Evolutionary conservation across 176 grass and related monocot genomes (phyloP), one percentile per base, ranked within the genome.

Genomic region (Stipa capillata): DNA sequence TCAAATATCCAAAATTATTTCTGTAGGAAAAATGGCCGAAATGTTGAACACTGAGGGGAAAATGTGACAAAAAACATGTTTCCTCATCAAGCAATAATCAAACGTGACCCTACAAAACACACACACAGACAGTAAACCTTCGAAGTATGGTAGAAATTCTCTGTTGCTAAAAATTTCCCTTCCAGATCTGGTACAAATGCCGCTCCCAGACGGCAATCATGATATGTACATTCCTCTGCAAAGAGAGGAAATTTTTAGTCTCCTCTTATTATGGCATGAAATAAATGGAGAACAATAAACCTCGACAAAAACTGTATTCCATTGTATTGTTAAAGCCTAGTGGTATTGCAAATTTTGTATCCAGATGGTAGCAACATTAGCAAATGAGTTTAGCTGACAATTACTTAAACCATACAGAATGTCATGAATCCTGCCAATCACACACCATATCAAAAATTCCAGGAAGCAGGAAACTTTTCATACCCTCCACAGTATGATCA

Each of bases 141-240:
- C 28, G 85, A 89, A 34, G 95, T 98, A 64, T 98, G 65, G 76
- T 87, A 92, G 81, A 98, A 98, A 74, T 98, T 97, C 77, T 98
- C 95, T 28, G 92, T 98, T 43, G 95, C 95, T 44, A 94, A 80
- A 78, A 94, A 94, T 50, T 79, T 93, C 56, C 92, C 95, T 40
- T 89, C 59, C 8, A 92, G 63, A 52, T 90, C 89, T 73, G 92
- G 95, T 55, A 92, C 80, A 80, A 79, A 94, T 77, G 83, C 72
- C 15, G 74, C 88, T 81, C 92, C 89, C 43, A 98, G 68, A 67
- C 58, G 83, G 50, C 95, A 98, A 68, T 79, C 61, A 76, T 60
- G 77, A 82, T 89, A 90, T 50, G 37, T 54, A 76, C 95, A 98
- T 72, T 79, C 89, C 59, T 90, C 95, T 98, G 87, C 39, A 82